Base-by-base conservation (phyloP, 345 rosid species). In the Aegle marmelos region DNA sequence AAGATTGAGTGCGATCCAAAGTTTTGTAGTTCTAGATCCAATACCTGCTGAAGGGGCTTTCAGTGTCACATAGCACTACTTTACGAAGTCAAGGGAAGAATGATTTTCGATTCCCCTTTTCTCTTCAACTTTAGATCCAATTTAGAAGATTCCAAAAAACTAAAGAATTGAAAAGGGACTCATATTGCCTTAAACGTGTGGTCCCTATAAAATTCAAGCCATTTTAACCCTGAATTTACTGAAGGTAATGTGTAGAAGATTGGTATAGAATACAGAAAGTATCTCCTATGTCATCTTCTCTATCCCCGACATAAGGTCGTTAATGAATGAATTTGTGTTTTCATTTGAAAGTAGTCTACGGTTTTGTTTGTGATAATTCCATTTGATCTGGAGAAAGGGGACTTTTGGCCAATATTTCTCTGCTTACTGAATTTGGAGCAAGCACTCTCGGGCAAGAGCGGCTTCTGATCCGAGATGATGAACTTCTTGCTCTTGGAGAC, bases 401-500 rank as follows among this genome's bases (percentile, higher is more conserved):
- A 75, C 84, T 83, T 79, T 78, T 80, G 56, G 53, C 36, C 45
- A 63, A 36, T 77, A 76, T n/a, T 62, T 78, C 78, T 75, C 73
- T 76, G 62, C 74, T 34, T 6, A 66, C 8, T 9, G 85, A 33
- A 54, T 77, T 59, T 31, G 83, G 78, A 24, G 82, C 41, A 2
- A 36, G 2, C 30, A 33, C 65, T 59, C 37, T 70, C 2, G 77
- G 78, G 67, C 84, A 79, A 34, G 54, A 74, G 16, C 74, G 78
- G 13, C 80, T 75, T 74, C 59, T 6, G 8, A 56, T 25, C 10
- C 65, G 60, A 9, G 85, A 77, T 25, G 84, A 81, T 65, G 53
- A 25, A 58, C 67, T 79, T 70, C 79, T 82, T 76, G 79, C 72
- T 76, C 91, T 84, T 68, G 99, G 99, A 41, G 97, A 90, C 90